These are phyloP conservation scores for Lasiosphaeria hispida DNA, from an alignment of 495 filamentous ascomycete species.

Conservation along the genomic window DNA sequence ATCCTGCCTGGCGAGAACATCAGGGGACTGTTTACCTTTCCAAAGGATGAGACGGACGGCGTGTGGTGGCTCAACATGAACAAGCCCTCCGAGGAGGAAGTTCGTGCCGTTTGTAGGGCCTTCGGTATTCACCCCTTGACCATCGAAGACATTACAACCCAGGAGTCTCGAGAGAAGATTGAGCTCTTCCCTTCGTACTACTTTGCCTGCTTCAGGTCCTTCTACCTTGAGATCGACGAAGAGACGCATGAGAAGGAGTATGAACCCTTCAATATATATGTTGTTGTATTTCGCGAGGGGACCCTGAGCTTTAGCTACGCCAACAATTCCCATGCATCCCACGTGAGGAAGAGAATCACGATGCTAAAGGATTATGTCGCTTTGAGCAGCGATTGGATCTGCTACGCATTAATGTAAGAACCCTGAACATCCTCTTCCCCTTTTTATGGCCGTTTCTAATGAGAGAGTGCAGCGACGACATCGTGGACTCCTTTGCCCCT, in stretches of 20 bases:
- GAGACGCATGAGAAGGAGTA: slow-evolving; percentile 75
- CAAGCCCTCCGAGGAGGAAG: slow-evolving; percentile 84
- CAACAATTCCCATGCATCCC: slow-evolving; percentile 75
- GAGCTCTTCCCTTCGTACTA: slow-evolving; percentile 97
- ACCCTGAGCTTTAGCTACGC: slow-evolving; percentile 90
- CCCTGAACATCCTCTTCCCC: not conserved
- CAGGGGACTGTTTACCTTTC: slow-evolving; percentile 80
- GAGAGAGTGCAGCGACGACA: slow-evolving; percentile 67
- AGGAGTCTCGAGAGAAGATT: slow-evolving; percentile 96
- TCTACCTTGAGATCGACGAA: slow-evolving; percentile 61
- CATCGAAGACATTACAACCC: slow-evolving; percentile 88
- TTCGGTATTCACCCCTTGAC: slow-evolving; percentile 94
- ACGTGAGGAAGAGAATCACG: slow-evolving; percentile 88
- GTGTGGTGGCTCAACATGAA: slow-evolving; percentile 96
- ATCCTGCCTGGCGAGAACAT: slow-evolving; percentile 85
- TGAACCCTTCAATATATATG: slow-evolving; percentile 92
- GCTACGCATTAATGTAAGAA: slow-evolving; percentile 93
- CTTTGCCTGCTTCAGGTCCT: slow-evolving; percentile 94
- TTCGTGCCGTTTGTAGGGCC: slow-evolving; percentile 81
- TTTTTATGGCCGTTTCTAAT: slow-evolving; percentile 23
- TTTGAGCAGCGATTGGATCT: slow-evolving; percentile 95
- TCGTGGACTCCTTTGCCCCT: slow-evolving; percentile 92
- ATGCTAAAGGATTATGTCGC: slow-evolving; percentile 91
- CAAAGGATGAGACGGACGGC: slow-evolving; percentile 64
- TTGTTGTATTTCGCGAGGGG: slow-evolving; percentile 94